Evolutionary conservation across 2,329 filamentous ascomycete genomes (phyloP), one percentile per base, ranked within the genome.

Genomic region (Fusarium fracticaudum): DNA sequence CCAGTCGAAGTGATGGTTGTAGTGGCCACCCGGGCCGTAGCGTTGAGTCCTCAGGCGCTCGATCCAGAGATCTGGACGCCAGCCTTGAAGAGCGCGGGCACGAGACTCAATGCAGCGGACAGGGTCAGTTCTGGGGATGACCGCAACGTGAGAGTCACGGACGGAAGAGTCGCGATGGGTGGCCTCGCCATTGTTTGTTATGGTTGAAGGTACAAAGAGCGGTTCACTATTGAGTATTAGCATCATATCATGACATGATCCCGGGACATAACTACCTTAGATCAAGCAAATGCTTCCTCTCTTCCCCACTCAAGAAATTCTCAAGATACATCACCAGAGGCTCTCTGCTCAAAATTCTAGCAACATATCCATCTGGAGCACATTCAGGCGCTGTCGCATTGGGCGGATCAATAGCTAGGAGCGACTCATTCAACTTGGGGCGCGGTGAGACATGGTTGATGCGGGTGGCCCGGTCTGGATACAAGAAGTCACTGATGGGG

Each of bases 1-100:
- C 86, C 86, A 89, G 81, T 89, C 87, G 71, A 86, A 89, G 78
- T 89, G 87, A 67, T 88, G 86, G 47, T 79, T 80, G 77, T 89
- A 89, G 78, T 88, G 87, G 3, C 87, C 86, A 10, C 81, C 83
- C 3, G 83, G 78, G 0, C 71, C 70, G 73, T 89, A 89, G 35
- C 85, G 83, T 80, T 89, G 87, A 31, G 86, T 86, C 40, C 87
- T 84, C 57, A 89, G 81, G 8, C 86, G 82, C 78, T 89, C 87
- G 71, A 89, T 75, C 85, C 85, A 89, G 22, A 87, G 78, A 60
- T 89, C 85, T 44, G 84, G 81, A n/a, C 85, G 84, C 86, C 86
- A 89, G 73, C 87, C 87, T 77, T 89, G 87, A 48, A 89, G 77
- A 6, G 83, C 81, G 41, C 81, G 80, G 22, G 85, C 85, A 37